phyloP scores from a whole-genome alignment of 2,329 filamentous ascomycete species.

The Cytospora paraplurivora region DNA sequence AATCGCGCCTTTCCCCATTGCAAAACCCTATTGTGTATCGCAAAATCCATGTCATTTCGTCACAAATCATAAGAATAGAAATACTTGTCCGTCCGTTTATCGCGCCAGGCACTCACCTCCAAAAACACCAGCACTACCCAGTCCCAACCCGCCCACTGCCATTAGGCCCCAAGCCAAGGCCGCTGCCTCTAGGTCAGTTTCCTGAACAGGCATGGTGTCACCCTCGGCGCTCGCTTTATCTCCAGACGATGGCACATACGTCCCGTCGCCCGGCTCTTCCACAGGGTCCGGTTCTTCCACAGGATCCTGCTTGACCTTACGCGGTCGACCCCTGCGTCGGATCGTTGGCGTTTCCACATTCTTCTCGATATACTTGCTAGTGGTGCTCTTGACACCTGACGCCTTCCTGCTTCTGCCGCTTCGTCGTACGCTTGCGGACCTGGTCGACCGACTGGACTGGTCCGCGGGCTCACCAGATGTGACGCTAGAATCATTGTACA shows the following conservation, averaged over 20 bases:
- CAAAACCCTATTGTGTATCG: not conserved
- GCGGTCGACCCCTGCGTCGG: slow-evolving; percentile 33
- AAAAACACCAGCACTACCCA: slow-evolving; percentile 48
- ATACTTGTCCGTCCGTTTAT: slow-evolving; percentile 30
- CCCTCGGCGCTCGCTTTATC: slow-evolving; percentile 42
- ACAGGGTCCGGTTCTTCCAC: slow-evolving; percentile 33
- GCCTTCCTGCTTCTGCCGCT: slow-evolving; percentile 22
- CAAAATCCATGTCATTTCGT: not conserved
- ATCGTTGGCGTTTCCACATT: slow-evolving; percentile 24
- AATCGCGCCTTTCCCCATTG: not conserved
- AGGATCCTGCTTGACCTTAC: slow-evolving; percentile 34
- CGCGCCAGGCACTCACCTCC: slow-evolving; percentile 49
- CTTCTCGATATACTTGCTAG: slow-evolving; percentile 17
- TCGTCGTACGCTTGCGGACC: slow-evolving; percentile 27
- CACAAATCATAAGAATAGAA: not conserved
- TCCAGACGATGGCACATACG: slow-evolving; percentile 43
- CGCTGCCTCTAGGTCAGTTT: slow-evolving; percentile 50
- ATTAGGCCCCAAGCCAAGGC: slow-evolving; percentile 51
- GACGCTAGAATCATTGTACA: slow-evolving; percentile 30
- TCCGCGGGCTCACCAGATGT: slow-evolving; percentile 17
- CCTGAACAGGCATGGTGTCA: slow-evolving; percentile 44
- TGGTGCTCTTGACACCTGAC: slow-evolving; percentile 14
- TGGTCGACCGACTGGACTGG: not conserved
- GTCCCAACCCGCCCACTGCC: slow-evolving; percentile 47
- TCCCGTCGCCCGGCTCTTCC: slow-evolving; percentile 35